A percentile compares a stretch with the other conserved stretches of the same genome.
Conservation (phyloP, 805 yeast genomes). For the Ogataea haglerorum region DNA sequence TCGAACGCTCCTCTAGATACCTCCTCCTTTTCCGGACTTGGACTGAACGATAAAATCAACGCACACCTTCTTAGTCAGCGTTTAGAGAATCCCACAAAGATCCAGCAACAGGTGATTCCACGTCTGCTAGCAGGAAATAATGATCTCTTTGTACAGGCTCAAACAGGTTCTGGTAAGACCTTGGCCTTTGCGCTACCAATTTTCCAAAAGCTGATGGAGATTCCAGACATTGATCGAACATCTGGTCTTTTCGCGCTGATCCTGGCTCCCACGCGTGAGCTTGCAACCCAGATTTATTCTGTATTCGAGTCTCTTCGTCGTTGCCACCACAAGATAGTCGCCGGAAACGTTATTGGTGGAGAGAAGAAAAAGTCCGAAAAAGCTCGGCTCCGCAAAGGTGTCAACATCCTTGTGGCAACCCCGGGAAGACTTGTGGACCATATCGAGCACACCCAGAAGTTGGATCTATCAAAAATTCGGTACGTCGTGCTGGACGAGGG, state of each 20-base stretch:
- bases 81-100: constrained; percentile 72
- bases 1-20: constrained; percentile 88
- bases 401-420: constrained; percentile 92
- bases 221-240: constrained; percentile 49
- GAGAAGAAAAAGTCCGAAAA: constrained; percentile 96
- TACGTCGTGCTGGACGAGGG: constrained; percentile 96
- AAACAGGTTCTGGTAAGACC: constrained; percentile 98
- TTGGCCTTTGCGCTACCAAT: constrained; percentile 84
- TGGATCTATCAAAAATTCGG: constrained; percentile 70
- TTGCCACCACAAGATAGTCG: constrained; percentile 85
- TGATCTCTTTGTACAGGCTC: constrained; percentile 90
- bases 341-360: constrained; percentile 96
- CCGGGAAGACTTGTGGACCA: constrained; percentile 97
- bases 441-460: constrained; percentile 78
- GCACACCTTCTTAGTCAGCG: constrained; percentile 51
- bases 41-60: constrained; percentile 53
- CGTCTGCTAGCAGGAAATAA: constrained; percentile 41
- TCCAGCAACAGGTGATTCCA: constrained; percentile 82
- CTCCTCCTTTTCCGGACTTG: constrained; percentile 68
- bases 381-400: constrained; percentile 93
- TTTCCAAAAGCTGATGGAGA: constrained; percentile 63
- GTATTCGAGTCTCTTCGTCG: constrained; percentile 71
- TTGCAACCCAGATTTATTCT: constrained; percentile 84
- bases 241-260: constrained; percentile 88
- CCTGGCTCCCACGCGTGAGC: constrained; percentile 90